Evolutionary conservation across 805 yeast genomes (phyloP).

Genomic region (Saccharomycopsis capsularis): DNA sequence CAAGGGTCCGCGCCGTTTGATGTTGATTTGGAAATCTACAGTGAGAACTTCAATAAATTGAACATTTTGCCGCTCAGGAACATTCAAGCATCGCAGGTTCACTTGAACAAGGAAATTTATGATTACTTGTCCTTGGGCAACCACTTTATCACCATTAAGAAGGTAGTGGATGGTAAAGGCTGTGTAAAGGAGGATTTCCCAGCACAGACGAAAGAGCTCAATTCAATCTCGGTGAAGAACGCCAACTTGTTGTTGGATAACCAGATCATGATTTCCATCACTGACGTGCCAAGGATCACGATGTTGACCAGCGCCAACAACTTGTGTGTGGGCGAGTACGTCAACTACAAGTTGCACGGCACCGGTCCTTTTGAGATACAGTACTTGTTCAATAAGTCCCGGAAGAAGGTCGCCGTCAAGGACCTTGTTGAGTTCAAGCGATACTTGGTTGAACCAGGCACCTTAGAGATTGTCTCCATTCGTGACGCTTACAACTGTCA

Average conservation of each 20-base stretch:
- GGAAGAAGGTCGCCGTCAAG: slow-evolving; percentile 47
- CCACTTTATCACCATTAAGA: slow-evolving; percentile 51
- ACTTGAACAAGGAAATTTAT: slow-evolving; percentile 37
- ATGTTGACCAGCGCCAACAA: slow-evolving; percentile 36
- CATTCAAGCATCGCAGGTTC: slow-evolving; percentile 33
- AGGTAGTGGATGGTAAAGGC: slow-evolving; percentile 61
- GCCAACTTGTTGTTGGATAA: slow-evolving; percentile 24
- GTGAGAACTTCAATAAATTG: slow-evolving; percentile 50
- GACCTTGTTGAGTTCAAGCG: slow-evolving; percentile 46
- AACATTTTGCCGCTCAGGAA: slow-evolving; percentile 40
- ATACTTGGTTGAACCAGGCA: slow-evolving; percentile 80
- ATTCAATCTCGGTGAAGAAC: slow-evolving; percentile 9
- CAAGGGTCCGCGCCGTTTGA: slow-evolving; percentile 58
- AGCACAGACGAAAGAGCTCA: slow-evolving; percentile 25
- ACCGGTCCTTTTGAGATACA: slow-evolving; percentile 69
- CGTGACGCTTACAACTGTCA: slow-evolving; percentile 50
- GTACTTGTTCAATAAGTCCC: slow-evolving; percentile 62
- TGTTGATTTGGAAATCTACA: slow-evolving; percentile 50
- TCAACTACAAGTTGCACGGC: slow-evolving; percentile 70
- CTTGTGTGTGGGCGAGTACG: slow-evolving; percentile 90
- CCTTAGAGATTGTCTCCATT: slow-evolving; percentile 54
- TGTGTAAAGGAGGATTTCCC: slow-evolving; percentile 47
- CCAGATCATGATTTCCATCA: slow-evolving; percentile 49
- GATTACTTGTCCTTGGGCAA: slow-evolving; percentile 59
- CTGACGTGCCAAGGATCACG: slow-evolving; percentile 68